A percentile compares a stretch with the other conserved stretches of the same genome.
phyloP scores from a whole-genome alignment of 1,284 basidiomycete genomes.

The Taiwanofungus camphoratus region DNA sequence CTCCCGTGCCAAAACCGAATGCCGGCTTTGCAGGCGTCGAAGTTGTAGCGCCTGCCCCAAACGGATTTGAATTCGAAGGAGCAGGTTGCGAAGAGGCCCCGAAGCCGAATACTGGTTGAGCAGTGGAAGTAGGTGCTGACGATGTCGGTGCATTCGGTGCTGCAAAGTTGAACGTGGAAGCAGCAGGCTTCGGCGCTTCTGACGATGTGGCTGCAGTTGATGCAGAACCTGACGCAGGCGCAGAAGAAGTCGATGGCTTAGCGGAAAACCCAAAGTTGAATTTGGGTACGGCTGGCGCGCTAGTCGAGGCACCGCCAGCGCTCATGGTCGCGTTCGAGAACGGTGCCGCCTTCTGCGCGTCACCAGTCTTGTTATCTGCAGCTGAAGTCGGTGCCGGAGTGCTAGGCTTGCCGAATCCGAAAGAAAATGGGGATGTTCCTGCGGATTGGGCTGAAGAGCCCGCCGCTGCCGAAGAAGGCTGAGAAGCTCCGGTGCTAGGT shows the following conservation, averaged over 20 bases:
- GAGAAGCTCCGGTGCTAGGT: slow-evolving; percentile 8
- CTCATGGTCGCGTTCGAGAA: neutral
- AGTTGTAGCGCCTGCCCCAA: neutral
- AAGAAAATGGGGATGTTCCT: slow-evolving; percentile 9
- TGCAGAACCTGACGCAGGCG: slow-evolving; percentile 3
- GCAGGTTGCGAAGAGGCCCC: neutral
- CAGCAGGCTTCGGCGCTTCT: slow-evolving; percentile 11
- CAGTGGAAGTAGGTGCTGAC: slow-evolving; percentile 1
- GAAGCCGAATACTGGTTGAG: slow-evolving; percentile 5
- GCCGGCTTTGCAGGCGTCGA: slow-evolving; percentile 2
- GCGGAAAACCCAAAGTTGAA: slow-evolving; percentile 28
- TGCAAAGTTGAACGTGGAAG: slow-evolving; percentile 10
- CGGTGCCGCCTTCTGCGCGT: slow-evolving; percentile 1
- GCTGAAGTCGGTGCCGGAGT: slow-evolving; percentile 10
- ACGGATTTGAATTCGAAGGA: neutral
- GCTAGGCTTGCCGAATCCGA: slow-evolving; percentile 15
- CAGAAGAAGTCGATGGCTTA: slow-evolving; percentile 7
- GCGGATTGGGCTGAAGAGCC: neutral
- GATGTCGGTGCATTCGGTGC: slow-evolving; percentile 4
- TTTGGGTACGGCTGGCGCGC: slow-evolving; percentile 18
- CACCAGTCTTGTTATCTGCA: neutral
- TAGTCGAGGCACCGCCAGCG: slow-evolving; percentile 6
- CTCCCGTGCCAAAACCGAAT: neutral
- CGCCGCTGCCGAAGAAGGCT: slow-evolving; percentile 1
- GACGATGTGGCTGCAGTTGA: slow-evolving; percentile 4